phyloP scores from a whole-genome alignment of 208 protist species.

The Leishmania tropica region DNA sequence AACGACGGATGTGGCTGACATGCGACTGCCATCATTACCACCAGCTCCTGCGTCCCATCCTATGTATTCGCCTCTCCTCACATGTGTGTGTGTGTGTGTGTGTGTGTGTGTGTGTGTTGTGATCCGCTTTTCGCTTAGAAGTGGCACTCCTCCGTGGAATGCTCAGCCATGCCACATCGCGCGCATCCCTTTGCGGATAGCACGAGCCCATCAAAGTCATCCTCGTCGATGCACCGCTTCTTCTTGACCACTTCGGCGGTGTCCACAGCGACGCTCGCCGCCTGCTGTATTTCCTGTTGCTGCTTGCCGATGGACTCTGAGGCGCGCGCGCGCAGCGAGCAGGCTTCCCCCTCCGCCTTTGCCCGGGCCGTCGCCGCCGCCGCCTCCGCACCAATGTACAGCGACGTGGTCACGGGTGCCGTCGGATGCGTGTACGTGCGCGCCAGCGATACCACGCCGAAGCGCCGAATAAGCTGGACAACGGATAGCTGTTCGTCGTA shows the following conservation, averaged over 20 bases:
- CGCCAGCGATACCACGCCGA: conserved; percentile 56
- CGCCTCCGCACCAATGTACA: conserved; percentile 14
- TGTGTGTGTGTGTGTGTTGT: neutral
- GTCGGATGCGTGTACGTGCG: conserved; percentile 13
- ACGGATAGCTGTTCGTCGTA: conserved; percentile 67
- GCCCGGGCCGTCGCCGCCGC: conserved; percentile 5
- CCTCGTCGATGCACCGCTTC: conserved; percentile 7
- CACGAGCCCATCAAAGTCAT: conserved; percentile 1
- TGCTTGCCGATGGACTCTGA: conserved; percentile 21
- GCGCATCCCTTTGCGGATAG: conserved; percentile 41
- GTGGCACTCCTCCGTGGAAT: conserved; percentile 48
- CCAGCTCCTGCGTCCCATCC: neutral
- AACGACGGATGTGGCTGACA: neutral
- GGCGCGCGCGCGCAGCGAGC: conserved; percentile 40
- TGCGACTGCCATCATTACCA: neutral
- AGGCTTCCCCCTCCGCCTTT: conserved; percentile 7
- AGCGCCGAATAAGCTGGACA: conserved; percentile 57
- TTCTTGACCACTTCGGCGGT: neutral
- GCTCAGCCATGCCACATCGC: conserved; percentile 62
- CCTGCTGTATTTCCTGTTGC: conserved; percentile 3
- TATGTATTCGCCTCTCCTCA: neutral
- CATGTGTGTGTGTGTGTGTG: neutral
- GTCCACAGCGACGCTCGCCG: neutral
- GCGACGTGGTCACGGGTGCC: conserved; percentile 22
- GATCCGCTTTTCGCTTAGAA: conserved; percentile 22